A percentile compares a stretch with the other conserved stretches of the same genome.
These are phyloP conservation scores for Ophiocordyceps camponoti-leonardi DNA, from an alignment of 2,329 filamentous ascomycete genomes.

Conservation along the genomic window DNA sequence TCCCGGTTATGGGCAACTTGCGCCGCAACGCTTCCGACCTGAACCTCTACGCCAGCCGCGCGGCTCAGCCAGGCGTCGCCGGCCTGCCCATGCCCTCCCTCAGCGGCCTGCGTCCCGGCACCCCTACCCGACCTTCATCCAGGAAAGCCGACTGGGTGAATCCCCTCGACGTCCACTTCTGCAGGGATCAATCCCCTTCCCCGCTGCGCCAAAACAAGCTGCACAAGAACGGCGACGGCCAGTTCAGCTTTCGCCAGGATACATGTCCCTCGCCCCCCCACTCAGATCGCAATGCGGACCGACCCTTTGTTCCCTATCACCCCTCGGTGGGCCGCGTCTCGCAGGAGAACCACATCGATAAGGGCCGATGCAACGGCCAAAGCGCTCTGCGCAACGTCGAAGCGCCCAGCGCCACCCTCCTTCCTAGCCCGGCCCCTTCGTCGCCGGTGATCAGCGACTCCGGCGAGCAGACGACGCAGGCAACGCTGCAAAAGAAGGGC, in stretches of 20 bases:
- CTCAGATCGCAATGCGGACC: slow-evolving; percentile 13
- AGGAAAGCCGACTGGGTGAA: slow-evolving; percentile 25
- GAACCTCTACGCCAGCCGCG: slow-evolving; percentile 13
- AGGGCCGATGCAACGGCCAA: slow-evolving; percentile 8
- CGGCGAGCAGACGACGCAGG: slow-evolving; percentile 6
- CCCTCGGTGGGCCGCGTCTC: neutral
- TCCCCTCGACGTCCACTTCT: slow-evolving; percentile 29
- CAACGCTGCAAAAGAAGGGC: slow-evolving; percentile 12
- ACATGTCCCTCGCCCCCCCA: slow-evolving; percentile 21
- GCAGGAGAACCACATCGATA: slow-evolving; percentile 4
- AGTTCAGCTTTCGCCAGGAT: neutral
- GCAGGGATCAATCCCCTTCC: slow-evolving; percentile 6
- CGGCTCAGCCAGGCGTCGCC: slow-evolving; percentile 4
- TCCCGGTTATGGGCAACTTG: slow-evolving; percentile 12
- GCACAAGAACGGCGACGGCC: neutral
- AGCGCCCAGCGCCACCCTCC: slow-evolving; percentile 8
- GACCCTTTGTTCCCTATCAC: slow-evolving; percentile 7
- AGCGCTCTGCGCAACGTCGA: no score
- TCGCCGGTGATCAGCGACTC: slow-evolving; percentile 9
- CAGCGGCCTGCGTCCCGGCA: slow-evolving; percentile 10
- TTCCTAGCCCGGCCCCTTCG: slow-evolving; percentile 33
- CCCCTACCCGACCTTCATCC: slow-evolving; percentile 8
- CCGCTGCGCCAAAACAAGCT: neutral
- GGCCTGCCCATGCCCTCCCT: neutral
- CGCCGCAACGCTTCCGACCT: slow-evolving; percentile 20